Evolutionary conservation across 1,139 yeast genomes (phyloP), one percentile per base, ranked within the genome.

Genomic region (Sugiyamaella pinicola): DNA sequence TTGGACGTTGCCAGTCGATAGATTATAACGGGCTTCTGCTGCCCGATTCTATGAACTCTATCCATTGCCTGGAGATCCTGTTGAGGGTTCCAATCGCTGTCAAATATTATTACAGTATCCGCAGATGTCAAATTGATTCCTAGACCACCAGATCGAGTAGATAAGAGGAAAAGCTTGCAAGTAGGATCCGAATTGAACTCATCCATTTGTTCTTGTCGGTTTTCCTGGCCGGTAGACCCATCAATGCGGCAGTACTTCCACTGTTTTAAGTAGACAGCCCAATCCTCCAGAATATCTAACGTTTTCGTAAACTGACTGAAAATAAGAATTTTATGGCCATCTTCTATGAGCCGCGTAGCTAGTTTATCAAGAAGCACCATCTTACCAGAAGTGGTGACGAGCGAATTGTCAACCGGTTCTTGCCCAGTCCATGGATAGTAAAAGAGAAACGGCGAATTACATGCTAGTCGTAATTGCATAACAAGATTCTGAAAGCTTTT

Each of bases 11-110:
- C 83, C 41, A 93, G 76, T 55, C 98, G 77, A 65, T 82, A 88
- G 1, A 93, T 81, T 43, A 88, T 77, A 2, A 90, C 96, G 0
- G 96, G 96, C 51, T 79, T 82, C 1, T 73, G 76, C 68, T 93
- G 99, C 0, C 99, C 98, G 54, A 93, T 88, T 65, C 99, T 76
- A 68, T 93, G 98, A 12, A 88, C 95, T 55, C 99, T 77, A 65
- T 91, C 98, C 81, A 93, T 93, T 0, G 98, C 98, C 67, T 93
- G 99, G 49, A 90, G 72, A 69, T 93, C 98, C 61, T 89, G 91
- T 66, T 93, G 98, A 0, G 99, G 99, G 64, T 93, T 93, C 96
- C 98, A 91, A 67, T 93, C 98, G 56, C 88, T 86, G 65, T 93
- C 99, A 66, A 88, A 90, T 13, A 93, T 65, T 3, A 93, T 81